A percentile compares a stretch with the other conserved stretches of the same genome.
Conservation (phyloP, 2,329 filamentous ascomycete genomes). For the Pestalotiopsis fici region DNA sequence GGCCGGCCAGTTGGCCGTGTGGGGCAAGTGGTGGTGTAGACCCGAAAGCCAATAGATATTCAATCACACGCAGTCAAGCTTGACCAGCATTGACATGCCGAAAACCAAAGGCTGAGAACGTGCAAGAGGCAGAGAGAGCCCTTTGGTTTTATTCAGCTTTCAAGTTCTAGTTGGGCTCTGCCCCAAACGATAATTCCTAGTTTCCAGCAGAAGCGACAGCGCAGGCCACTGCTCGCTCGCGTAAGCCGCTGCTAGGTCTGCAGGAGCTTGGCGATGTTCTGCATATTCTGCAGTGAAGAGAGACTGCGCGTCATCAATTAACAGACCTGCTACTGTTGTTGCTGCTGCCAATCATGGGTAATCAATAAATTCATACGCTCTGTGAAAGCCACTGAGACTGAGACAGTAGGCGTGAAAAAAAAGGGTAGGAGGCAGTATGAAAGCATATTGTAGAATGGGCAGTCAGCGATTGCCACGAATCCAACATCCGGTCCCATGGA, state of each 20-base stretch:
- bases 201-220: neutral
- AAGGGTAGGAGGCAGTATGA: conserved; percentile 9
- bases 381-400: neutral
- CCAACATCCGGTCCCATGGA: conserved; percentile 22
- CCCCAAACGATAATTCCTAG: neutral
- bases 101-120: neutral
- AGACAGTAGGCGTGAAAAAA: neutral
- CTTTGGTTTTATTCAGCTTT: neutral
- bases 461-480: conserved; percentile 35
- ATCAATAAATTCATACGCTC: neutral
- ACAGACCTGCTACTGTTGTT: neutral
- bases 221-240: neutral
- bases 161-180: neutral
- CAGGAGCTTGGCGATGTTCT: neutral
- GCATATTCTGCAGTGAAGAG: neutral
- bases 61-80: neutral
- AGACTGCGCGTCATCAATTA: neutral
- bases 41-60: neutral
- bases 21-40: conserved; percentile 17
- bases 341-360: neutral
- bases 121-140: neutral
- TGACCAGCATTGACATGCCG: neutral
- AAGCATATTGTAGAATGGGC: conserved; percentile 15
- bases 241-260: neutral
- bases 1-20: conserved; percentile 24